phyloP scores from a whole-genome alignment of 768 basidiomycete genomes.

The Myochromella boudieri region DNA sequence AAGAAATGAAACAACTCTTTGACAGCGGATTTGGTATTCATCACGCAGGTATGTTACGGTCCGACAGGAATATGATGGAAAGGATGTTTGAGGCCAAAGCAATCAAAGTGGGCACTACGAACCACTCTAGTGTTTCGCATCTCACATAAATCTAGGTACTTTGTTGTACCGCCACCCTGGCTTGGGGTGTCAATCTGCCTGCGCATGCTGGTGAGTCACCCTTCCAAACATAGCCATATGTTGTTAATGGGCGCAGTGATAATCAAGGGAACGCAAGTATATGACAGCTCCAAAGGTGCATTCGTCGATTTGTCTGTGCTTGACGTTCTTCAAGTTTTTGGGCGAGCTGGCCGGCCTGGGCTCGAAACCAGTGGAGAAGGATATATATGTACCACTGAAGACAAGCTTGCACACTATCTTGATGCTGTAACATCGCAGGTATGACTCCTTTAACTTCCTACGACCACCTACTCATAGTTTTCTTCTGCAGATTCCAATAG shows the following conservation, averaged over 20 bases:
- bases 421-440: conserved; percentile 87
- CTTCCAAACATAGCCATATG: too few relatives aligned
- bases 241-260: conserved; percentile 52
- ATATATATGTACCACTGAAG: conserved; percentile 93
- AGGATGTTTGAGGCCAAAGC: conserved; percentile 86
- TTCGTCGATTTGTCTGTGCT: conserved; percentile 93
- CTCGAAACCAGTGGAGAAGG: conserved; percentile 93
- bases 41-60: conserved; percentile 96
- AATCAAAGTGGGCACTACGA: conserved; percentile 67
- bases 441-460: too few relatives aligned
- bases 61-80: conserved; percentile 95
- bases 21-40: conserved; percentile 94
- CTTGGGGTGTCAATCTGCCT: conserved; percentile 99
- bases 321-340: conserved; percentile 97
- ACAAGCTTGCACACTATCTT: conserved; percentile 90
- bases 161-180: conserved; percentile 96
- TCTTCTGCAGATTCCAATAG: conserved; percentile 77
- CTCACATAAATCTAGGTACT: conserved; percentile 65
- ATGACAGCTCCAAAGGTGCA: conserved; percentile 85
- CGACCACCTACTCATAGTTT: too few relatives aligned
- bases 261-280: conserved; percentile 97
- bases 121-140: neutral
- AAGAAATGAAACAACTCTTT: conserved; percentile 95
- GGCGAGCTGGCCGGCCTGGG: conserved; percentile 88
- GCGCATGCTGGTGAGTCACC: conserved; percentile 80